Base-by-base conservation (phyloP, 371 early-diverging fungal species). In the Rhizopus delemar region DNA sequence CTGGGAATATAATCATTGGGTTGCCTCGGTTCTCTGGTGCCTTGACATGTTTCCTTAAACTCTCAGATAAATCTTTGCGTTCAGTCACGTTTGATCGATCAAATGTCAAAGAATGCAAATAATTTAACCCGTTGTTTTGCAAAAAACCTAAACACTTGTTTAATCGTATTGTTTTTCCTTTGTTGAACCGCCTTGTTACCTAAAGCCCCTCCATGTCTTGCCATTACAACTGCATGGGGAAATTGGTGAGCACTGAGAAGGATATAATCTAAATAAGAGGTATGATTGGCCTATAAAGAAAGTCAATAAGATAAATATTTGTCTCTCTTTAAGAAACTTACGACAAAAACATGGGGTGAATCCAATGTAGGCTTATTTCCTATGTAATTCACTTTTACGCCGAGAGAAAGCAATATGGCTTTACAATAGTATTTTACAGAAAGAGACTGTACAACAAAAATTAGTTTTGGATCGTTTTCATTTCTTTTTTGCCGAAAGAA, bases 1-100 rank as follows among this genome's bases (percentile, higher is more conserved):
- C 94, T n/a, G 94, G 94, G 71, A 93, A 93, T 28, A 93, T 86
- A 28, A 93, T 70, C 73, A 93, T 77, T 49, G 77, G 77, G 38
- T 73, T 77, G 9, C 68, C 68, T 71, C 73, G 69, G 9, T 71
- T 77, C 8, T 55, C 61, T 11, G 69, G 53, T 41, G 61, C 63
- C 49, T 65, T 50, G 5, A 77, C 77, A 69, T 77, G 77, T 39
- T 59, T 62, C 16, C 66, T 70, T 32, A 77, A 57, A 38, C 74
- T 57, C 16, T 73, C 62, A 7, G 73, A 59, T 13, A 91, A 71
- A 6, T 68, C 57, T 28, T 68, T 56, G 31, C 90, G 75, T 65
- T 91, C 91, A 16, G 84, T 69, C 65, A 84, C 81, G 60, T 89
- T 86, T 16, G 79, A 74, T 51, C 94, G 82, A 68, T 92, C 87